Percentiles rank a stretch among this genome's conserved stretches.
Evolutionary conservation across 148 eudicot species (phyloP).

Genomic region (Arbutus unedo): DNA sequence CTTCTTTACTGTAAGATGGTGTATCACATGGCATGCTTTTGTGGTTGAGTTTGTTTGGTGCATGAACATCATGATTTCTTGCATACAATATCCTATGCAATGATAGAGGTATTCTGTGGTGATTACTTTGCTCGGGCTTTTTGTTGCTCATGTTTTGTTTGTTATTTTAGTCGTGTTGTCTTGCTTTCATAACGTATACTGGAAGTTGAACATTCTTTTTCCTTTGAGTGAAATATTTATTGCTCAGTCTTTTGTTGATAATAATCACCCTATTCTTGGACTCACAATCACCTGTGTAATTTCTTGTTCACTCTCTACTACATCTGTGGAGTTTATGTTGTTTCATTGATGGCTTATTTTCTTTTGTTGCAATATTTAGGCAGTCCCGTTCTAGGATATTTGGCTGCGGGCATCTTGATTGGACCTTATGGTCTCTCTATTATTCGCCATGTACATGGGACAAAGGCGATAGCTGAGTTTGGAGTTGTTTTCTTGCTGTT

Average conservation of each 20-base stretch:
- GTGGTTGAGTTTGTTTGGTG: not conserved
- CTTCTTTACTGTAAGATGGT: constrained; percentile 6
- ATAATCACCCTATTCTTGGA: not conserved
- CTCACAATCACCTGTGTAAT: not conserved
- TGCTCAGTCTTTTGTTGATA: not conserved
- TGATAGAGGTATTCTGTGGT: not conserved
- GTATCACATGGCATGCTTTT: not conserved
- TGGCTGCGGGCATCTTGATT: constrained; percentile 97
- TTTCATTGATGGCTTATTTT: constrained; percentile 4
- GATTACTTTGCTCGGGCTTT: constrained; percentile 1
- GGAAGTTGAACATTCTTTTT: not conserved
- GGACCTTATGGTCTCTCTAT: constrained; percentile 99
- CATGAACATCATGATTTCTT: not conserved
- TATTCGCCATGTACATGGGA: constrained; percentile 92
- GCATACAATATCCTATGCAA: not conserved
- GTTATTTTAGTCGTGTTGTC: not conserved
- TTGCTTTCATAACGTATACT: not conserved
- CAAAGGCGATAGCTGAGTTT: constrained; percentile 98
- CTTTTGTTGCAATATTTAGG: constrained; percentile 51
- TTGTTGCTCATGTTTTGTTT: constrained; percentile 6
- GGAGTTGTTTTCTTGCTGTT: constrained; percentile 98
- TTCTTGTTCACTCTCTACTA: not conserved
- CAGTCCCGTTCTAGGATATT: constrained; percentile 97
- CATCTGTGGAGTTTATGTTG: not conserved
- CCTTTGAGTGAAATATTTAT: not conserved